Base-by-base conservation (phyloP, 1,284 basidiomycete species). In the Microbotryum saponariae region DNA sequence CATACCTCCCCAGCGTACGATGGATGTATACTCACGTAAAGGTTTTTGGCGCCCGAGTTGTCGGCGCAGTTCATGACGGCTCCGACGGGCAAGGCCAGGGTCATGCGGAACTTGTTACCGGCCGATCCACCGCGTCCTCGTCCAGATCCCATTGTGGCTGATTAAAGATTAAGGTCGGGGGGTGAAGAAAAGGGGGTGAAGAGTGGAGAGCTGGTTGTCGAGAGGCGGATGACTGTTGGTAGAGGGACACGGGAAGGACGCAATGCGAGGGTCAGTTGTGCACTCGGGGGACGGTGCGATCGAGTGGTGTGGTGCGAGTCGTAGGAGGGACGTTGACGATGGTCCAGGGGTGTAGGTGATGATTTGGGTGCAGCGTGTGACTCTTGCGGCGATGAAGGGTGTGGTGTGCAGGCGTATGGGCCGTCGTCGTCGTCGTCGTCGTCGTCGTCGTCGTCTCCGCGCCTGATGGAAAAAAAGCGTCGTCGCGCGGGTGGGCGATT, bases 31-130 rank as follows among this genome's bases (percentile, higher is more conserved):
- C 71, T 49, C 42, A 72, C 76, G 79, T 81, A 94, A 68, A 96
- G 83, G 70, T 88, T 92, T 83, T 97, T 98, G 72, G 94, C 94
- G 72, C 96, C 96, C 73, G 89, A 92, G 87, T 99, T 99, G 83
- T 99, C 94, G 64, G 93, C 93, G 80, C 94, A 99, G 81, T 98
- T 98, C 78, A 99, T 84, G 73, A 99, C 94, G 75, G 94, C 94
- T 75, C 96, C 96, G 74, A 92, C 90, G 73, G 94, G 96, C 72
- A 71, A 75, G 76, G 90, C 91, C 74, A 96, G 86, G 70, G 92
- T 91, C 82, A 98, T 84, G 74, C 93, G 87, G 85, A 89, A 97
- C 81, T 97, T 98, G 81, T 89, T 94, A 77, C 93, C 93, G 76
- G 91, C 75, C 47, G 67, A 68, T 57, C 69, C 69, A 53, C 67